These are phyloP conservation scores for Primulina tabacum DNA, from an alignment of 257 asterid species.

Conservation along the genomic window DNA sequence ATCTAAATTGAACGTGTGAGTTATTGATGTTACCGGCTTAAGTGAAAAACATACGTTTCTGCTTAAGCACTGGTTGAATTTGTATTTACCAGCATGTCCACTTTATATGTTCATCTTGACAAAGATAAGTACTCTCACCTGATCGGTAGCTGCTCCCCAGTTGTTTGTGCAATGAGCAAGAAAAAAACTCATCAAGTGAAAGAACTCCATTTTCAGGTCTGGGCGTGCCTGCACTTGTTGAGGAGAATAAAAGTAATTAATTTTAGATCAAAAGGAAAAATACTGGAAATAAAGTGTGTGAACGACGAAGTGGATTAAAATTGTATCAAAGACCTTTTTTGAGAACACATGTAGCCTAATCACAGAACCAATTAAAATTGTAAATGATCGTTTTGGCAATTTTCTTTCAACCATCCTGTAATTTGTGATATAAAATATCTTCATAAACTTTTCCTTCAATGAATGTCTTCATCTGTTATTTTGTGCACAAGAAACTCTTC, in stretches of 20 bases:
- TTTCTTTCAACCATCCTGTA: not conserved
- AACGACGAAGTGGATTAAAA: too few species aligned
- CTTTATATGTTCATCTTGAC: slow-evolving; percentile 15
- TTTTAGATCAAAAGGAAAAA: not conserved
- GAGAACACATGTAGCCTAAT: slow-evolving; percentile 4
- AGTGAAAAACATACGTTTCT: not conserved
- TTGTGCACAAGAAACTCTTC: not conserved
- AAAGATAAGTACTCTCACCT: slow-evolving; percentile 45
- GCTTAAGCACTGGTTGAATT: not conserved
- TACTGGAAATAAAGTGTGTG: too few species aligned
- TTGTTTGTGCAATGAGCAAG: slow-evolving; percentile 91
- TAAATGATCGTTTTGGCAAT: too few species aligned
- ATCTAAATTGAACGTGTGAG: not conserved
- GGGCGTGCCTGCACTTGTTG: slow-evolving; percentile 71
- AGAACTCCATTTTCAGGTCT: slow-evolving; percentile 96
- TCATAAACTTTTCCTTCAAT: not conserved
- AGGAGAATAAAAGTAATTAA: slow-evolving; percentile 18
- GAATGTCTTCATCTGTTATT: not conserved
- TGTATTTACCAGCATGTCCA: slow-evolving; percentile 9
- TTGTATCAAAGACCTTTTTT: too few species aligned
- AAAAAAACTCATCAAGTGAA: slow-evolving; percentile 91
- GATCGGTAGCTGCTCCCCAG: slow-evolving; percentile 80
- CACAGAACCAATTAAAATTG: not conserved
- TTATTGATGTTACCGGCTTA: not conserved
- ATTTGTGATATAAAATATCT: not conserved